These are phyloP conservation scores for Amoebophrya sp. DNA, from an alignment of 169 alveolate species.

Conservation along the genomic window DNA sequence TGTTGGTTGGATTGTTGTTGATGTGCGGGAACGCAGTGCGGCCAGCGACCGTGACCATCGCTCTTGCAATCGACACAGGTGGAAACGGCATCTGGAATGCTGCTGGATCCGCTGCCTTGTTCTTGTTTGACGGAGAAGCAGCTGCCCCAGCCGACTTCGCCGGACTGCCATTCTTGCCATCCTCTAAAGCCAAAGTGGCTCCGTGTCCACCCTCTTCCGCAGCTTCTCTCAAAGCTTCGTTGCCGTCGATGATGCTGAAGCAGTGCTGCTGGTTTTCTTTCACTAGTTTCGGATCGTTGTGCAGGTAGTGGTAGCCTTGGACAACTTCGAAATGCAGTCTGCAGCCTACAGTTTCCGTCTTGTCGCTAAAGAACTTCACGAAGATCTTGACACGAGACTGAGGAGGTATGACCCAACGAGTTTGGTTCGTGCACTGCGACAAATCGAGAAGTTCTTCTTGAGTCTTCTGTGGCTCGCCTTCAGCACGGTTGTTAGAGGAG, in stretches of 20 bases:
- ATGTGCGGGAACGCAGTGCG: constrained; percentile 71
- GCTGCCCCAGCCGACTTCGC: neutral
- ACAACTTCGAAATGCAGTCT: constrained; percentile 70
- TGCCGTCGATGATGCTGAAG: neutral
- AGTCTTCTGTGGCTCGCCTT: neutral
- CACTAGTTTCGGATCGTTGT: neutral
- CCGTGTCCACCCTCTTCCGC: neutral
- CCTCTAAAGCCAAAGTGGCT: too few species aligned
- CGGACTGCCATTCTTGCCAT: neutral
- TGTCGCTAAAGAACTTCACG: constrained; percentile 69
- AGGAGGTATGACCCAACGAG: constrained; percentile 77
- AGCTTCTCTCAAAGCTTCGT: neutral
- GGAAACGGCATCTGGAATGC: constrained; percentile 2
- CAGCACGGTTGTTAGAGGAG: too few species aligned
- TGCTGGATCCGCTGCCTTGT: neutral
- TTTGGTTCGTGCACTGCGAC: constrained; percentile 40
- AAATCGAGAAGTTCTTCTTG: neutral
- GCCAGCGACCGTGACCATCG: constrained; percentile 62
- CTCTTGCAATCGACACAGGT: constrained; percentile 50
- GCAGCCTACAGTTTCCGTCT: constrained; percentile 60
- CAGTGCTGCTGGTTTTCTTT: neutral
- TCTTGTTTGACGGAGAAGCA: neutral
- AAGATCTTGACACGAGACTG: constrained; percentile 58
- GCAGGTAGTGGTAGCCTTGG: constrained; percentile 44
- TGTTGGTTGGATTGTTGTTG: constrained; percentile 65